A percentile compares a stretch with the other conserved stretches of the same genome.
Evolutionary conservation across 2,329 filamentous ascomycete genomes (phyloP).

Genomic region (Drechmeria coniospora): DNA sequence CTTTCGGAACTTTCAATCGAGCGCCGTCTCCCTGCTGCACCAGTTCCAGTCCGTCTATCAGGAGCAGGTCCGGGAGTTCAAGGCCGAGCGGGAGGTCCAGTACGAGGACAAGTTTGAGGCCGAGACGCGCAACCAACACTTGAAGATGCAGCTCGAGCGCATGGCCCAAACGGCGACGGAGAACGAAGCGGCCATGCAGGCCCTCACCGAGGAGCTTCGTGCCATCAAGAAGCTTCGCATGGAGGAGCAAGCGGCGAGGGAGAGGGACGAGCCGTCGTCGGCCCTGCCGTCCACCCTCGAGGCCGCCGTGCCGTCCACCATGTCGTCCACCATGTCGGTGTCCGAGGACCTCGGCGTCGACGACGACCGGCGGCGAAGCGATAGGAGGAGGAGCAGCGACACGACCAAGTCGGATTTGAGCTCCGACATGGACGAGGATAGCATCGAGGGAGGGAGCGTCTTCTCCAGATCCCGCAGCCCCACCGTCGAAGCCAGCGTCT

Average conservation of each 20-base stretch:
- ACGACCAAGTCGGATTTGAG: conserved; percentile 26
- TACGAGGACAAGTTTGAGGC: conserved; percentile 41
- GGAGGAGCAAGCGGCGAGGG: conserved; percentile 20
- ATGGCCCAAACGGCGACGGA: conserved; percentile 38
- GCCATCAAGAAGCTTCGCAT: conserved; percentile 32
- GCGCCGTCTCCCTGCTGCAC: conserved; percentile 37
- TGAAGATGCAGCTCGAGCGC: conserved; percentile 44
- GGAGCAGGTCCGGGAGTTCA: conserved; percentile 34
- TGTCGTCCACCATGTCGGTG: conserved; percentile 23
- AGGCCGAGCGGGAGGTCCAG: conserved; percentile 36
- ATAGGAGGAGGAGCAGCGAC: conserved; percentile 27
- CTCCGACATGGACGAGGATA: conserved; percentile 38
- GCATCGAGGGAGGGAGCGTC: conserved; percentile 35
- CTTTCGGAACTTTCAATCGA: conserved; percentile 45
- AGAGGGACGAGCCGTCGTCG: too few species aligned
- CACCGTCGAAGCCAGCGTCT: conserved; percentile 26
- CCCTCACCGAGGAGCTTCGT: conserved; percentile 33
- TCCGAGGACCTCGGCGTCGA: conserved; percentile 40
- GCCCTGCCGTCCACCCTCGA: conserved; percentile 16
- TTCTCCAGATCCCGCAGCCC: conserved; percentile 47
- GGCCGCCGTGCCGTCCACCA: too few species aligned
- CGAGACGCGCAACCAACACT: conserved; percentile 32
- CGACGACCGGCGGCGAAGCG: conserved; percentile 27
- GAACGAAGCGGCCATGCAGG: conserved; percentile 34
- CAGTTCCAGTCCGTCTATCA: conserved; percentile 46